Evolutionary conservation across 306 rosid species (phyloP).

Genomic region (Medicago truncatula): MtrunA17r5.0-ANR NC_053046.1:5733501-5734000

Average conservation of each 20-base stretch:
- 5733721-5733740: conserved; percentile 76
- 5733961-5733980: conserved; percentile 63
- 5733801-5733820: conserved; percentile 73
- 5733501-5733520: conserved; percentile 25
- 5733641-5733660: conserved; percentile 91
- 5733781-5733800: conserved; percentile 56
- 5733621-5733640: conserved; percentile 66
- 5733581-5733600: conserved; percentile 68
- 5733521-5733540: conserved; percentile 61
- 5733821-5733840: conserved; percentile 68
- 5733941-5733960: conserved; percentile 79
- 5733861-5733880: conserved; percentile 69
- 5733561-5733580: conserved; percentile 41
- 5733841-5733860: conserved; percentile 77
- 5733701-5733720: conserved; percentile 62
- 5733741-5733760: conserved; percentile 85
- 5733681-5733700: conserved; percentile 61
- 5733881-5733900: conserved; percentile 60
- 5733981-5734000: conserved; percentile 64
- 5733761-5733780: conserved; percentile 72
- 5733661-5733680: conserved; percentile 95
- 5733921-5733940: conserved; percentile 77
- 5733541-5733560: conserved; percentile 51
- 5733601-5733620: conserved; percentile 72
- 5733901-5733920: conserved; percentile 80